Evolutionary conservation across 805 yeast genomes (phyloP).

Genomic region (Saccharomycopsis javanensis): DNA sequence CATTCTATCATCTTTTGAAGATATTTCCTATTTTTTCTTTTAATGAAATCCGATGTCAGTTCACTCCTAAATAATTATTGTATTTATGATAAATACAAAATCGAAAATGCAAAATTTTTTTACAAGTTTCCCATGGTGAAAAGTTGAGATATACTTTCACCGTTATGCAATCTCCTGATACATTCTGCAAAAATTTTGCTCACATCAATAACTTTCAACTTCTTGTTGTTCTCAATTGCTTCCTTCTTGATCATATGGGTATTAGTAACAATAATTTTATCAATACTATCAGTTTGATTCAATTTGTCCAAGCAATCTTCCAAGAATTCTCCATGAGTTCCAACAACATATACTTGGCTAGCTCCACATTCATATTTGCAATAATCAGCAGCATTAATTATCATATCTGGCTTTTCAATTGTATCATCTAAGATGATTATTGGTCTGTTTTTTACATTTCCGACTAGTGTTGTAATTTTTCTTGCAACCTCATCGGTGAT

Average conservation of each 20-base stretch:
- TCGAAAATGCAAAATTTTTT: too few relatives aligned
- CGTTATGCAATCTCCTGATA: slow-evolving; percentile 53
- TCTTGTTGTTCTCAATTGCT: slow-evolving; percentile 38
- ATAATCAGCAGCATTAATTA: slow-evolving; percentile 47
- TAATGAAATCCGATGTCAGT: too few relatives aligned
- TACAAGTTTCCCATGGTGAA: slow-evolving; percentile 24
- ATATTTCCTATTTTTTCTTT: too few relatives aligned
- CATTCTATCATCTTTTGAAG: too few relatives aligned
- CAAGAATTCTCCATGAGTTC: slow-evolving; percentile 51
- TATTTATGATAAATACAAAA: too few relatives aligned
- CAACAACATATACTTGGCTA: slow-evolving; percentile 44
- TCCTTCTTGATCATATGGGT: slow-evolving; percentile 44
- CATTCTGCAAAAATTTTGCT: slow-evolving; percentile 51
- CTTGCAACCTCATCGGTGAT: slow-evolving; percentile 23
- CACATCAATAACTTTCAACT: slow-evolving; percentile 47
- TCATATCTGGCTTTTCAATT: slow-evolving; percentile 48
- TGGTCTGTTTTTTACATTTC: slow-evolving; percentile 47
- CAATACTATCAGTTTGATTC: slow-evolving; percentile 36
- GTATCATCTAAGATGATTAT: slow-evolving; percentile 55
- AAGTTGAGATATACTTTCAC: slow-evolving; percentile 52
- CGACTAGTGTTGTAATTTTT: slow-evolving; percentile 52
- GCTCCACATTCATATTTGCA: slow-evolving; percentile 51
- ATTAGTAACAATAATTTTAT: slow-evolving; percentile 52
- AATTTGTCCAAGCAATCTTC: slow-evolving; percentile 47
- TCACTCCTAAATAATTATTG: too few relatives aligned